Base-by-base conservation (phyloP, 768 basidiomycete species). In the Phlebiopsis flavidoalba region DNA sequence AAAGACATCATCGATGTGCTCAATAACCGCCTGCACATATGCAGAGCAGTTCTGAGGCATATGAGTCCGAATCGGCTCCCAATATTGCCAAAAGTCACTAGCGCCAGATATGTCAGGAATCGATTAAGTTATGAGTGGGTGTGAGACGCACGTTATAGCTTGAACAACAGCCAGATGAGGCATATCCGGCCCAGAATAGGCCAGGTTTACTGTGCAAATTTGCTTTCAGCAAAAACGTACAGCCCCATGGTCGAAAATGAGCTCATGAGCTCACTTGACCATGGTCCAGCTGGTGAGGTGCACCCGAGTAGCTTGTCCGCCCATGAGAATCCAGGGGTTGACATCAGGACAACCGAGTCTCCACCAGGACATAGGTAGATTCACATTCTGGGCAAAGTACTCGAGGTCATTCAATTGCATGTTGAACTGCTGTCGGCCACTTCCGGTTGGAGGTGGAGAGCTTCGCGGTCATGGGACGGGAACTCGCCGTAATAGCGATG, bases 401-500 rank as follows among this genome's bases (percentile, higher is more conserved):
- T 77, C 85, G 26, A 88, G 70, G 64, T 89, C 87, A 43, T 88
- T n/a, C 82, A 59, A 88, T 82, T 3, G 86, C 83, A 70, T 89
- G 88, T 66, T 88, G 83, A 35, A 89, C n/a, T 77, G 0, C 85
- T 88, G 64, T 85, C n/a, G n/a, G 84, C 8, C 82, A 64, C 33
- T 73, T 71, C 49, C 88, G 72, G 66, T n/a, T 83, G 65, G 79
- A 70, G 35, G 80, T 80, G 40, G 75, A 80, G 24, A 89, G 77
- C 68, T 88, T 78, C 14, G 81, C 75, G 45, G 78, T 78, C n/a
- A n/a, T n/a, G n/a, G 0, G 88, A 88, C 65, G 87, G 88, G 50
- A 87, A 89, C 8, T 80, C 71, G 10, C 88, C 88, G 60, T 84
- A 89, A 75, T 86, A 91, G 26, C 88, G 79, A 65, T 90, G 88